These are phyloP conservation scores for Fusarium tricinctum DNA, from an alignment of 2,329 filamentous ascomycete genomes.

Conservation along the genomic window DNA sequence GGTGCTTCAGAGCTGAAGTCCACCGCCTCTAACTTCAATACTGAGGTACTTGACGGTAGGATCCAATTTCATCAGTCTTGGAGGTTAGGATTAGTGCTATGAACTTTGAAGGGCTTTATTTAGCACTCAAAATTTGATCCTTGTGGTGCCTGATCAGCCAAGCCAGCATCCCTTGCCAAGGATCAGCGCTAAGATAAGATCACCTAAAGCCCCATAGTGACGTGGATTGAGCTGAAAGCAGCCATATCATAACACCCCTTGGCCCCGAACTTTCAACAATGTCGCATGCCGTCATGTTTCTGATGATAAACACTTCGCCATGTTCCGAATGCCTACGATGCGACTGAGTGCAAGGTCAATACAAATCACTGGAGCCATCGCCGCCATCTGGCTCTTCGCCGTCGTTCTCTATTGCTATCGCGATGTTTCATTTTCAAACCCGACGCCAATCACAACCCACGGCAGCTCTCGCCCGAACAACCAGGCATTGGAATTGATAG, in stretches of 20 bases:
- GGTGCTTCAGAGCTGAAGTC: background rate
- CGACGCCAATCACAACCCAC: background rate
- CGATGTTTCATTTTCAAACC: background rate
- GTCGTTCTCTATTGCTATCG: constrained; percentile 16
- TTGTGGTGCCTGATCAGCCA: too few relatives aligned
- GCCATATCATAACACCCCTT: background rate
- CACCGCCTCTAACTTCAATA: background rate
- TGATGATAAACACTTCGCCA: background rate
- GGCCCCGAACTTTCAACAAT: background rate
- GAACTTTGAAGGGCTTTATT: too few relatives aligned
- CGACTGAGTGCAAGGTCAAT: constrained; percentile 22
- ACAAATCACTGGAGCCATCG: constrained; percentile 24
- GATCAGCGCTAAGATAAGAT: background rate
- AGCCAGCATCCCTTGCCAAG: too few relatives aligned
- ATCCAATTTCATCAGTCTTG: too few relatives aligned
- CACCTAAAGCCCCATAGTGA: background rate
- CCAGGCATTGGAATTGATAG: constrained; percentile 14
- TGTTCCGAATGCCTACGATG: constrained; percentile 22
- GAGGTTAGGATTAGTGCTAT: too few relatives aligned
- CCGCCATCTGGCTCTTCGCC: constrained; percentile 34
- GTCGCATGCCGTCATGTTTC: constrained; percentile 5
- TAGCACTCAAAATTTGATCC: too few relatives aligned
- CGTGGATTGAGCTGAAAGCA: background rate
- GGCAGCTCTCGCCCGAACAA: background rate
- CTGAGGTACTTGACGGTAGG: too few relatives aligned